Percentiles rank a stretch among this genome's conserved stretches.
Conservation (phyloP, 1,284 basidiomycete species). For the Ustilago xerochloae region DNA sequence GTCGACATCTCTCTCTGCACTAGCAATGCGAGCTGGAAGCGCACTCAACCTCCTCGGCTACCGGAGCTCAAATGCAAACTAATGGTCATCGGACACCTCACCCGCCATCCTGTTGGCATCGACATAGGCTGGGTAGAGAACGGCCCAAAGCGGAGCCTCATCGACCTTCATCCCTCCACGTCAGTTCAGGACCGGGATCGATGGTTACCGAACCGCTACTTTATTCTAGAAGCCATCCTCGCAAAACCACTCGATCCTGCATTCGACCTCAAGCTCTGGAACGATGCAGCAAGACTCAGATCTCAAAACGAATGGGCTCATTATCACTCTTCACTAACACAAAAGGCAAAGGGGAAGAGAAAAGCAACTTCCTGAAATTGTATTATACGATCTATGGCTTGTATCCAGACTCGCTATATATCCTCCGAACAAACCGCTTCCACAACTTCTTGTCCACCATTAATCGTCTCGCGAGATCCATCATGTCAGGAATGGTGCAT, state of each 20-base stretch:
- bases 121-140: neutral
- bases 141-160: neutral
- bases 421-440: slow-evolving; percentile 75
- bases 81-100: slow-evolving; percentile 38
- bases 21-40: neutral
- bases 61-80: slow-evolving; percentile 19
- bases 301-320: slow-evolving; percentile 24
- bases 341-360: slow-evolving; percentile 14
- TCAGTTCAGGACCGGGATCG: neutral
- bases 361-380: slow-evolving; percentile 17
- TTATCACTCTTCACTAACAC: neutral
- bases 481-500: slow-evolving; percentile 82
- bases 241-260: slow-evolving; percentile 9
- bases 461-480: slow-evolving; percentile 77
- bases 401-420: slow-evolving; percentile 71
- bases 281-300: slow-evolving; percentile 19
- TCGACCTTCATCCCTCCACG: neutral
- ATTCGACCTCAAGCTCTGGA: slow-evolving; percentile 38
- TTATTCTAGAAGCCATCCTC: slow-evolving; percentile 32
- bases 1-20: slow-evolving; percentile 36
- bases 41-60: neutral
- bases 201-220: slow-evolving; percentile 18
- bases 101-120: neutral
- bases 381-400: slow-evolving; percentile 9
- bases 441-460: slow-evolving; percentile 76